Evolutionary conservation across 306 rosid genomes (phyloP), one percentile per base, ranked within the genome.

Genomic region (Trifolium subterraneum): DNA sequence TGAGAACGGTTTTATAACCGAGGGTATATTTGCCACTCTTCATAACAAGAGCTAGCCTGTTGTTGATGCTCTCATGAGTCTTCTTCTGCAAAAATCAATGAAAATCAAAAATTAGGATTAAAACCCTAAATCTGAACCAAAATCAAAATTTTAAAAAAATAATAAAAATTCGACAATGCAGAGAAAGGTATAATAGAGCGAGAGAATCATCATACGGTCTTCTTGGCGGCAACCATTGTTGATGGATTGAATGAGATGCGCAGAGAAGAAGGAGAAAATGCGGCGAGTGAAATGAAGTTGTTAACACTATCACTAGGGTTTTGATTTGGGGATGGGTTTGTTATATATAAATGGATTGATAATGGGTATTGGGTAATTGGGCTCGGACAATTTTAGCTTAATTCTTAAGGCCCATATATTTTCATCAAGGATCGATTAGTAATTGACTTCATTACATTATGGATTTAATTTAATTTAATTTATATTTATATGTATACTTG

Each of bases 1-100:
- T 89, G 58, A 87, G 88, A 48, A 91, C 95, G 10, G 97, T 91
- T 64, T 91, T 91, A 70, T 89, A 91, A 2, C 97, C 93, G 67
- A 90, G 80, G 3, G 96, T 90, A 27, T 61, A 90, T 66, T 90
- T 90, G 15, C 96, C 96, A 59, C 96, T 90, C 96, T 90, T 90
- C 96, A 90, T 88, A 10, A 90, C 96, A 69, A 90, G 96, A 69
- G 96, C 96, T 25, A 87, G 95, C 87, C 95, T 87, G 82, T 89
- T 91, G 88, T 89, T 91, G 41, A 89, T 91, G 78, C 87, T 87
- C 90, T 91, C 97, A 80, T 91, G 97, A 5, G 95, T 91, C 91
- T 91, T 89, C 91, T 91, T 91, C 86, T 85, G 86, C 4, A 73
- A 22, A 55, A 25, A 16, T 39, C 35, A 29, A 38, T 51, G 10